A percentile compares a stretch with the other conserved stretches of the same genome.
These are phyloP conservation scores for Ascoidea tarda DNA, from an alignment of 805 yeast species.

Conservation along the genomic window DNA sequence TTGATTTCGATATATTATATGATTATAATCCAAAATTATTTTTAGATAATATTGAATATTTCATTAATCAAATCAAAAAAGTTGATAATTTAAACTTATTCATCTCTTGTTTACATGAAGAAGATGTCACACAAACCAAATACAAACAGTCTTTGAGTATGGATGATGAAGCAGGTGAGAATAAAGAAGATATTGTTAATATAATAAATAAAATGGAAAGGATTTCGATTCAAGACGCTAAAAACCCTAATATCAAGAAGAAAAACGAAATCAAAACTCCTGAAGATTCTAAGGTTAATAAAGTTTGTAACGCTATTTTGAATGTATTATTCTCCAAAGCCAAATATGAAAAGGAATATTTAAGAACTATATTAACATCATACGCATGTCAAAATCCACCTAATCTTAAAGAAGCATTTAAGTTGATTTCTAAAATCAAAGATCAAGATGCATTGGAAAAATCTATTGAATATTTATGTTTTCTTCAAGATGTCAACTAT, in stretches of 20 bases:
- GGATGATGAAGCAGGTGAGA: conserved; percentile 17
- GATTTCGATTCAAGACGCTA: no score
- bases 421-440: conserved; percentile 39
- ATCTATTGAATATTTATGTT: conserved; percentile 73
- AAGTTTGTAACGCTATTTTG: conserved; percentile 60
- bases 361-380: conserved; percentile 78
- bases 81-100: conserved; percentile 77
- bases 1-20: conserved; percentile 77
- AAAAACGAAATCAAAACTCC: conserved; percentile 24
- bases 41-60: conserved; percentile 42
- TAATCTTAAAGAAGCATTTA: conserved; percentile 60
- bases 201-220: neutral
- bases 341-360: conserved; percentile 37
- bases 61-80: conserved; percentile 55
- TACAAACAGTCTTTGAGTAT: conserved; percentile 55
- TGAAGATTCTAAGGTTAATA: conserved; percentile 49
- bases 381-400: conserved; percentile 89
- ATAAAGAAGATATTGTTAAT: conserved; percentile 24
- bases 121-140: conserved; percentile 70
- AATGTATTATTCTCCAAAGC: conserved; percentile 34
- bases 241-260: conserved; percentile 10
- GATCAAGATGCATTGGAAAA: conserved; percentile 38
- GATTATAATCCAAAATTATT: conserved; percentile 75
- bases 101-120: conserved; percentile 73
- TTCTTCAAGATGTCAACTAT: conserved; percentile 77